Base-by-base conservation (phyloP, 495 filamentous ascomycete species). In the Terfezia claveryi region DNA sequence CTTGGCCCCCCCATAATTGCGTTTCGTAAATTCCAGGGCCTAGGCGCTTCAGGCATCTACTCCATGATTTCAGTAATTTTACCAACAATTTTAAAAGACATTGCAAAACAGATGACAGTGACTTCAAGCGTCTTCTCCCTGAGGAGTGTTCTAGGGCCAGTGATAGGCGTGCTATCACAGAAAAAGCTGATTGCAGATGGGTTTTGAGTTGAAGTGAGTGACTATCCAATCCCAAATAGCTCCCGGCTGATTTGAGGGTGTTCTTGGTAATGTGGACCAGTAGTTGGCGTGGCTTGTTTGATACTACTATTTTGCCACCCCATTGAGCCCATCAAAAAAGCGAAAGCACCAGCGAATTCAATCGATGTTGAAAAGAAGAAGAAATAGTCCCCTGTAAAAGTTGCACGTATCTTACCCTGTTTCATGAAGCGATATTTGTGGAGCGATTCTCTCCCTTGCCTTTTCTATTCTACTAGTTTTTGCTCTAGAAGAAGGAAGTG, bases 401-500 rank as follows among this genome's bases (percentile, higher is more conserved):
- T 5, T 27, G 27, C 27, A 27, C n/a, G n/a, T n/a, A n/a, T n/a
- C n/a, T n/a, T 32, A 32, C 27, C 27, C 20, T 32, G 27, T 32
- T 32, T 32, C 27, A 7, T 64, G 65, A 37, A 58, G 81, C 14
- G 79, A 83, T 63, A 71, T 78, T 37, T n/a, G 78, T 16, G 79
- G 80, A 10, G 73, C 73, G 20, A 32, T 74, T 10, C 58, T 80
- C 5, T 65, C 78, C 4, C 68, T 81, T 20, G 63, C 70, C 0
- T 73, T 71, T 23, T 76, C 76, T 2, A 68, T 77, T 14, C 66
- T 83, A 10, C 61, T 79, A 0, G 70, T 81, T 0, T 75, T 79
- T 54, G 68, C 73, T 1, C 67, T 82, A 27, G 75, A 82, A 55
- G 73, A 82, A 59, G 73, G 68, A 10, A 4, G 41, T 20, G 63